Evolutionary conservation across 352 stramenopile species (phyloP), one percentile per base, ranked within the genome.

Genomic region (Pythium periplocum): DNA sequence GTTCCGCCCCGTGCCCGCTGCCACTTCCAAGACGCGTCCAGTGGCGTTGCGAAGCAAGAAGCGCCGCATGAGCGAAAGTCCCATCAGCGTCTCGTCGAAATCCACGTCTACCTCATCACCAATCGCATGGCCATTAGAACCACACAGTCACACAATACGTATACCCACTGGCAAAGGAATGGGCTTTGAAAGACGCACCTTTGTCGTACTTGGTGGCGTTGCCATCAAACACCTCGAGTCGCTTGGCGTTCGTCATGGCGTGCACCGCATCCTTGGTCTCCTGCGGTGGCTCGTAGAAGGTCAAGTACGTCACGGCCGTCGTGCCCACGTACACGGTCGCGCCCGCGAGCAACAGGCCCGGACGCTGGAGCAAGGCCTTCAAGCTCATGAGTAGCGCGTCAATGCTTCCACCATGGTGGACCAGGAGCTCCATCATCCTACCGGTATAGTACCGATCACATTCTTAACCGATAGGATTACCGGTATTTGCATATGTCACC

Each of bases 1-100:
- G 59, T 98, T 98, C 35, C 97, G 79, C 5, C 91, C 96, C 10
- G 95, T 99, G n/a, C 95, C 96, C 7, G 80, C 88, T 1, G 92
- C 92, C 55, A 99, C 85, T 69, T 99, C 96, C 26, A 99, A 72
- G 53, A 97, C 83, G 5, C 66, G 57, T 31, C 93, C 96, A 35
- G 53, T 42, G 0, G 92, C 87, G 12, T 77, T 60, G 9, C 55
- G 46, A 44, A 98, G 74, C 41, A 98, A 55, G 31, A 82, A 82
- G 48, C 79, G 81, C 2, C 88, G 78, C 71, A 96, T 71, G 17
- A 95, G 71, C 43, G 73, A 80, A 51, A 96, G 79, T 40, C 85
- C 85, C 46, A 74, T 89, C 36, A 96, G 64, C 11, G 56, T 73
- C 53, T 97, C 88, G 50, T 96, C 85, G 45, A 71, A 73, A 45